Evolutionary conservation across 129 eudicot genomes (phyloP), one percentile per base, ranked within the genome.

Genomic region (Kitagawia praeruptora): DNA sequence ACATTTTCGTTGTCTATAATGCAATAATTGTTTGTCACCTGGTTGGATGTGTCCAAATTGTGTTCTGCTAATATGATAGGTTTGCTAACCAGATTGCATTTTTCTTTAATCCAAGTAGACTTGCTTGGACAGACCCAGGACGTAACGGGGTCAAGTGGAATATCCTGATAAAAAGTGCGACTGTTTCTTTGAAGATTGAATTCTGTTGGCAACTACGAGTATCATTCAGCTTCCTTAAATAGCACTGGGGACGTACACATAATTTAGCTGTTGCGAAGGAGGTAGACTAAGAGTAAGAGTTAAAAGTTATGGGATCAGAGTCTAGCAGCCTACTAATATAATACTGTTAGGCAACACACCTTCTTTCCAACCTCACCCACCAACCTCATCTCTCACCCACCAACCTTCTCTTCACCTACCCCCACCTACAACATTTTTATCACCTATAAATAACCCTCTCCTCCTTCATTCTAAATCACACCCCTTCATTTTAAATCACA

Each of bases 181-280:
- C 42, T 46, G 79, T 63, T 71, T 54, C 28, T 77, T 13, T 70
- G 70, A 75, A 81, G 95, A 85, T 79, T 47, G 88, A 84, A 46
- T 83, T 58, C 80, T 92, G 66, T 86, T 89, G 83, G 91, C 92
- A 88, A 89, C 91, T 73, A 54, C 88, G 41, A 86, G 88, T 80
- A n/a, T 92, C 48, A 72, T 63, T 80, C 84, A 81, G 79, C 78
- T 89, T 79, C 84, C 89, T 81, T 85, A 81, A 83, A 83, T 75
- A 54, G 81, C 78, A 11, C 63, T 85, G 39, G 87, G 89, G 70
- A 77, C 70, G 61, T 84, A 77, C 84, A 86, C 81, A 82, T 49
- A 92, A 92, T 91, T 69, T 92, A 81, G 49, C 72, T 83, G 72
- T 88, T 79, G 89, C 92, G 54, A 70, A 78, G 81, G 88, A 85